Conservation (phyloP, 257 asterid species). For the Asclepias syriaca region DNA sequence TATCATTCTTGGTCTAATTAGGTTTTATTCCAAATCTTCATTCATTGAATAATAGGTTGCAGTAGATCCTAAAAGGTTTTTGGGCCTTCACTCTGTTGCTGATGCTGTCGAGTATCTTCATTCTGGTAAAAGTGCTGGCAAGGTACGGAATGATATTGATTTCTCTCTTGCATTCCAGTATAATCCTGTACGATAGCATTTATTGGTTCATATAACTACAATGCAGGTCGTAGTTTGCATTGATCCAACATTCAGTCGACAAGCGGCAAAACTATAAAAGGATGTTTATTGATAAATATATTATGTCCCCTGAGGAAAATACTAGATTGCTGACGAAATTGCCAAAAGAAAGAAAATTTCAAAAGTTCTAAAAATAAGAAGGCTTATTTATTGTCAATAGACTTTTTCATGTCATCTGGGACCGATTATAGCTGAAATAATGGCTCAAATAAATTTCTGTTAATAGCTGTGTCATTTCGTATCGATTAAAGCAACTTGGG, state of each 20-base stretch:
- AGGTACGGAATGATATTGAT: constrained; percentile 38
- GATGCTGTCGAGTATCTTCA: constrained; percentile 93
- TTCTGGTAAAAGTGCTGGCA: constrained; percentile 91
- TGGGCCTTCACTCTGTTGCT: constrained; percentile 70
- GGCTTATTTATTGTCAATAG: too few species aligned
- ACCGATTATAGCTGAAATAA: too few species aligned
- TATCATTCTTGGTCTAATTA: not conserved
- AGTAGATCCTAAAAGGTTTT: constrained; percentile 68
- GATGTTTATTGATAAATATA: not conserved
- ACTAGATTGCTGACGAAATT: not conserved
- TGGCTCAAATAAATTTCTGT: too few species aligned
- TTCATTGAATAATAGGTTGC: constrained; percentile 41
- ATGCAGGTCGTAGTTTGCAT: constrained; percentile 82
- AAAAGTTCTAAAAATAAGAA: not conserved
- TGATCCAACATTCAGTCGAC: constrained; percentile 56
- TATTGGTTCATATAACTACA: not conserved
- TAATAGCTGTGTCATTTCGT: too few species aligned
- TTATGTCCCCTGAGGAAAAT: not conserved
- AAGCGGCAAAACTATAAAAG: constrained; percentile 46
- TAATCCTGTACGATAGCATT: not conserved
- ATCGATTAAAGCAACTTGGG: too few species aligned
- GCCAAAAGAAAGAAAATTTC: not conserved
- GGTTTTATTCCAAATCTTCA: not conserved
- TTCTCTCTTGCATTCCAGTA: not conserved
- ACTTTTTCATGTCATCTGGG: too few species aligned